Evolutionary conservation across 2,329 filamentous ascomycete species (phyloP), one percentile per base, ranked within the genome.

Genomic region (Penicillium brevicompactum): DNA sequence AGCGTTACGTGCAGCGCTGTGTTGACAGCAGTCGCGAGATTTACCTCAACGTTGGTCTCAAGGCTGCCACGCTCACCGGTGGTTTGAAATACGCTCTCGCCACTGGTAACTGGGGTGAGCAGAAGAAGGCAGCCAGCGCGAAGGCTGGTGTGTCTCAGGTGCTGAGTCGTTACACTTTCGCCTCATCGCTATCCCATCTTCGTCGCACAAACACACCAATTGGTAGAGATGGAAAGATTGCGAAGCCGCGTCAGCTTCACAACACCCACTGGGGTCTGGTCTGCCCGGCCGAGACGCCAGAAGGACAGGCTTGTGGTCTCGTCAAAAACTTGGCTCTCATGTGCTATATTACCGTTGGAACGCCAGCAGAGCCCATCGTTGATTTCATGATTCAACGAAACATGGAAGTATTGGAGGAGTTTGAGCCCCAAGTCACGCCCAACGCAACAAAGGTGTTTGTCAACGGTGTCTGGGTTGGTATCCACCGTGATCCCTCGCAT

Each of bases 201-300:
- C 88, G 95, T 67, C 88, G 94, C 69, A 99, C 95, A 50, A 99
- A 99, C 74, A 99, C 95, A 0, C 94, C 94, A 0, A 96, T 99
- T 61, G 94, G 95, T 58, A 87, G 95, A 79, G 95, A 99, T 76
- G 95, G 94, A 64, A 99, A 99, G 76, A 89, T 99, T 64, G 95
- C 95, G 40, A 99, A 99, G 76, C 94, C 94, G 38, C 90, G 94
- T 57, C 95, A 99, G 77, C 83, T 99, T 61, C 94, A 99, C 81
- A 97, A 97, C 75, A 97, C 93, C 6, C 94, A 99, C 72, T 99
- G 94, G 94, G 94, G 94, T 60, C 80, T 97, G 66, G 93, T 99
- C 16, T 99, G 94, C 74, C 94, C 94, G 30, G 93, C 94, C 30
- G 94, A 99, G 74, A 99, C 94, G 14, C 94, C 94, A 22, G 94